phyloP scores from a whole-genome alignment of 2,329 filamentous ascomycete species.

The Cercospora citrullina region DNA sequence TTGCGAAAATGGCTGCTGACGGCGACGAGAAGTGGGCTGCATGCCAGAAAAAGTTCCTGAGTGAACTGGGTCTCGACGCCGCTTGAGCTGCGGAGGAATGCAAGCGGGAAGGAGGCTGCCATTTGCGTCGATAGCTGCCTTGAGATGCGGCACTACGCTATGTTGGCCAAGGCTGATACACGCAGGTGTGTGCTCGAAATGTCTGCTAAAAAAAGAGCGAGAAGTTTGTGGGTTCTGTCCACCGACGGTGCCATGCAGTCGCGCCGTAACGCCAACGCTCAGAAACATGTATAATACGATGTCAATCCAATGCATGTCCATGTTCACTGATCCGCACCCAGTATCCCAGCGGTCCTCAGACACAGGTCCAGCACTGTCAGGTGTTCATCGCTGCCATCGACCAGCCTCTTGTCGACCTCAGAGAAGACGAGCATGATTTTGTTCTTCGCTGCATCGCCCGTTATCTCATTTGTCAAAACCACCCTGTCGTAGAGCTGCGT shows the following conservation, averaged over 20 bases:
- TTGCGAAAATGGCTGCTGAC: too few species aligned
- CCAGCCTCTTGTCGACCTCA: conserved; percentile 87
- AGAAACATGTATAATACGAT: too few species aligned
- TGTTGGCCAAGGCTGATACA: background rate
- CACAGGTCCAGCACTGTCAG: conserved; percentile 83
- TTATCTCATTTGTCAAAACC: conserved; percentile 73
- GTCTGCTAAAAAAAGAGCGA: too few species aligned
- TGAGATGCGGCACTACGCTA: background rate
- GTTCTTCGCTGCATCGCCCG: conserved; percentile 84
- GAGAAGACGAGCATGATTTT: conserved; percentile 87
- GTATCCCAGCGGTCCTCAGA: conserved; percentile 61
- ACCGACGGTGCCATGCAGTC: too few species aligned
- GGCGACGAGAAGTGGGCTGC: too few species aligned
- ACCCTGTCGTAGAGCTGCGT: conserved; percentile 81
- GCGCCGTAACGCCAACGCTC: too few species aligned
- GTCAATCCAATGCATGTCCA: too few species aligned
- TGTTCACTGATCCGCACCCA: conserved; percentile 21
- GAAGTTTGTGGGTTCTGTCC: too few species aligned
- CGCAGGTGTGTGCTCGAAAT: background rate
- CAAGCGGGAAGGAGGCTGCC: too few species aligned
- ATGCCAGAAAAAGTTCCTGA: too few species aligned
- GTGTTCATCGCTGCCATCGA: conserved; percentile 95
- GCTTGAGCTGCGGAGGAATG: too few species aligned
- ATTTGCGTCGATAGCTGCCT: background rate
- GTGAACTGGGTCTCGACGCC: too few species aligned